These are phyloP conservation scores for Colletotrichum lentis DNA, from an alignment of 2,329 filamentous ascomycete genomes.

Conservation along the genomic window DNA sequence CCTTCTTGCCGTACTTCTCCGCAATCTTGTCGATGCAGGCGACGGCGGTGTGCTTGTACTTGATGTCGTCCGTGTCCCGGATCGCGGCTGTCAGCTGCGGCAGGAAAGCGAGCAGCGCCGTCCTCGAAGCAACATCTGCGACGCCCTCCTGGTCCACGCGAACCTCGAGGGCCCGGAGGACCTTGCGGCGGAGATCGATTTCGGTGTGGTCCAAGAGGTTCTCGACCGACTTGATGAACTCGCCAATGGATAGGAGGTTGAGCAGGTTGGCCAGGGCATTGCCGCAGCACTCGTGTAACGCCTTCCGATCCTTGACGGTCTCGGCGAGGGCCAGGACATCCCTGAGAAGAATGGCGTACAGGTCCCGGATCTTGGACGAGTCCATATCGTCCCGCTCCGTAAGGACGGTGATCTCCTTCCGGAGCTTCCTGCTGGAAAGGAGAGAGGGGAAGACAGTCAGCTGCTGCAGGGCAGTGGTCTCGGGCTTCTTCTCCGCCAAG, in stretches of 20 bases:
- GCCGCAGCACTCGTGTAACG: constrained; percentile 67
- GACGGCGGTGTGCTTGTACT: constrained; percentile 85
- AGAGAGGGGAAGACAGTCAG: constrained; percentile 66
- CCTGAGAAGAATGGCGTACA: constrained; percentile 75
- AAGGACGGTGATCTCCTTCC: constrained; percentile 62
- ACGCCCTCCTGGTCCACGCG: constrained; percentile 79
- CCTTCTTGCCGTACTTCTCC: constrained; percentile 95
- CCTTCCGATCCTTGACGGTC: constrained; percentile 64
- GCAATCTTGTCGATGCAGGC: constrained; percentile 91
- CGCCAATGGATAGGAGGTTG: constrained; percentile 81
- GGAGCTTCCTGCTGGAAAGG: constrained; percentile 65
- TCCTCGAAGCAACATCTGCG: constrained; percentile 72
- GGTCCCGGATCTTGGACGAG: constrained; percentile 69
- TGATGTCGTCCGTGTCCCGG: constrained; percentile 73
- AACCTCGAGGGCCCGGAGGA: constrained; percentile 80
- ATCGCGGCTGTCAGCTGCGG: constrained; percentile 81
- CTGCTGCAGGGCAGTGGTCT: constrained; percentile 58
- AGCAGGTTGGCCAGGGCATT: constrained; percentile 82
- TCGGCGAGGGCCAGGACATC: constrained; percentile 73
- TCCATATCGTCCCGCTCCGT: constrained; percentile 72
- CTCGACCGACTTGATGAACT: constrained; percentile 90
- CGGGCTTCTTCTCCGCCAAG: constrained; percentile 50
- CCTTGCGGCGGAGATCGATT: constrained; percentile 78
- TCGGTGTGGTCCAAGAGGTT: constrained; percentile 79
- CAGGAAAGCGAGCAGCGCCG: constrained; percentile 78